Evolutionary conservation across 495 filamentous ascomycete species (phyloP).

Genomic region (Pyronema domesticum): DNA sequence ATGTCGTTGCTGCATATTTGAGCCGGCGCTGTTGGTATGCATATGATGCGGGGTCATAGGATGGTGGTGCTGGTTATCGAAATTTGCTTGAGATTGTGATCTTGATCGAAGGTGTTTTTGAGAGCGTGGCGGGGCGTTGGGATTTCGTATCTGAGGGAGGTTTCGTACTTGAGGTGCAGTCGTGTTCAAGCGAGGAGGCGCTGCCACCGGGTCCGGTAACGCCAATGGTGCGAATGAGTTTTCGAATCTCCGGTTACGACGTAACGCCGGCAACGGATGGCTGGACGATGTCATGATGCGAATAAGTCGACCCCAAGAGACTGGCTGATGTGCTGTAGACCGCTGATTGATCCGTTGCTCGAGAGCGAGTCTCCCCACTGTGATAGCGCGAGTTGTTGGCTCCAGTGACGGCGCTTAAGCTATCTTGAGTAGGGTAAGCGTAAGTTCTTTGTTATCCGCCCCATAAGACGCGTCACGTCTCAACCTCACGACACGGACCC

Average conservation of each 20-base stretch:
- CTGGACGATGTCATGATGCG: no score
- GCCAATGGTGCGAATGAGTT: background rate
- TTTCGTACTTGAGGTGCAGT: constrained; percentile 1
- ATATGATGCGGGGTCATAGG: background rate
- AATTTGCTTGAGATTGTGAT: constrained; percentile 18
- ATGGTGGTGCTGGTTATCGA: constrained; percentile 7
- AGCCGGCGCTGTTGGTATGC: background rate
- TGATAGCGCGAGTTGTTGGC: no score
- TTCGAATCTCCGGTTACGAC: no score
- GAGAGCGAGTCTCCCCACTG: no score
- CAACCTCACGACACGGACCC: background rate
- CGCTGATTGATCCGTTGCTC: no score
- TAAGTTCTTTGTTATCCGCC: no score
- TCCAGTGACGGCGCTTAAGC: no score
- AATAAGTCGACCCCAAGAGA: no score
- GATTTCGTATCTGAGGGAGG: background rate
- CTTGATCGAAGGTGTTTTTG: constrained; percentile 16
- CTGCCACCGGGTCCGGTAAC: background rate
- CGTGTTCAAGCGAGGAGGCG: background rate
- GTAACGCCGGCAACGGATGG: no score
- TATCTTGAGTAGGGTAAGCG: no score
- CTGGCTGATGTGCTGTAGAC: no score
- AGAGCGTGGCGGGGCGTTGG: background rate
- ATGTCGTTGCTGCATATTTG: constrained; percentile 10
- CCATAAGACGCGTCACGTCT: no score